Evolutionary conservation across 352 stramenopile genomes (phyloP).

Genomic region (Globisporangium okanoganense): DNA sequence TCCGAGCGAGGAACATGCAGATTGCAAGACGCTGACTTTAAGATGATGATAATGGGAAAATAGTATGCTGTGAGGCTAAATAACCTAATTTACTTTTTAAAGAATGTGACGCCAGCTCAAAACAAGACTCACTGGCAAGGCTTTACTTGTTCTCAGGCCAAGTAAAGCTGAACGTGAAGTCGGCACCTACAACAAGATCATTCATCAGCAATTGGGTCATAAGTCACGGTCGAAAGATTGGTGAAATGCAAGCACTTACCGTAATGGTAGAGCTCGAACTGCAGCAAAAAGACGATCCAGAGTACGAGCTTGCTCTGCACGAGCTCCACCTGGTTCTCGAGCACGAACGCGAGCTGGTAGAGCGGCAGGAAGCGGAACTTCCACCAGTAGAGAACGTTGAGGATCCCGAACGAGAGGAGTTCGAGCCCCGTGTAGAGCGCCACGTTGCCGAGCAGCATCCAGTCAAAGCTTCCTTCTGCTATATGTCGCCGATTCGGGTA

Average conservation of each 20-base stretch:
- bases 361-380: constrained; percentile 4
- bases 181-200: background rate
- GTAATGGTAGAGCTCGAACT: constrained; percentile 4
- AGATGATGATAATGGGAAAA: background rate
- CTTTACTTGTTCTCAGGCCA: background rate
- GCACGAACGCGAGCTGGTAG: constrained; percentile 6
- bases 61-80: too few species aligned
- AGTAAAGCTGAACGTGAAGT: background rate
- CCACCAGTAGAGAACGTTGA: background rate
- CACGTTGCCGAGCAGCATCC: too few species aligned
- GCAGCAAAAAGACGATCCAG: constrained; percentile 1
- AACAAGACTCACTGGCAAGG: background rate
- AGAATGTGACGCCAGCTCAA: too few species aligned
- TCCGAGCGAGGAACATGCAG: background rate
- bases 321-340: constrained; percentile 4
- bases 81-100: too few species aligned
- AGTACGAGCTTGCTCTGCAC: constrained; percentile 9
- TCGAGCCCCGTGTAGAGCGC: background rate
- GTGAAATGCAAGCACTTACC: background rate
- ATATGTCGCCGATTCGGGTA: constrained; percentile 9
- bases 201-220: background rate
- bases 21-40: background rate
- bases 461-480: too few species aligned
- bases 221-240: too few species aligned
- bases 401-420: background rate